Evolutionary conservation across 768 basidiomycete species (phyloP), one percentile per base, ranked within the genome.

Genomic region (Pleurotus eryngii): DNA sequence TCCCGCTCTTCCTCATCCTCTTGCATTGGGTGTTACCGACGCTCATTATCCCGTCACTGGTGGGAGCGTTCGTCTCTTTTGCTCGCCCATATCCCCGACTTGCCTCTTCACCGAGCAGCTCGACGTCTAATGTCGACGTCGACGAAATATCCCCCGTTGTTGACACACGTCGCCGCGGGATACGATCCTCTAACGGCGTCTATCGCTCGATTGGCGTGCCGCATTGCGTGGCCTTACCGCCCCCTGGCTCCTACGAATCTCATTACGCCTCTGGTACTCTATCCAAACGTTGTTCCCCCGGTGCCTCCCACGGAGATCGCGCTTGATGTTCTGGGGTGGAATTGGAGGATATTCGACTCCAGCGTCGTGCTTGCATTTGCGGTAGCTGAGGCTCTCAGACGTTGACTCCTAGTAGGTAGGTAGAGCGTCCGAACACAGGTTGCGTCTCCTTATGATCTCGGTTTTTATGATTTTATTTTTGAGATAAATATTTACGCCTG

Each of bases 101-200:
- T 9, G 30, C 64, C 50, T 50, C 46, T 55, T 3, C 22, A 46
- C 51, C 57, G 9, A 55, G 22, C 26, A 43, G 26, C 18, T 11
- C 58, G 55, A 8, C 53, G 27, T 8, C 57, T 45, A 18, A 8
- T 40, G 46, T 51, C 39, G 14, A 66, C 61, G 11, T 66, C 58
- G 43, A 56, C 62, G n/a, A 1, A 46, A 68, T 26, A 59, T 74
- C 22, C 42, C 8, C 22, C 53, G 9, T 5, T 11, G 22, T 40
- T 55, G 17, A n/a, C 15, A n/a, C 14, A 12, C 45, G 5, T 46
- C 5, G 20, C 18, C 14, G 17, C 43, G 12, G 24, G 18, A 6
- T 76, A 87, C 49, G 87, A 89, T 63, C 78, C 85, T 2, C 75
- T 89, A 46, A 84, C 86, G 0, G 82, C 83, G 2, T 78, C 84